Evolutionary conservation across 1,284 basidiomycete genomes (phyloP).

Genomic region (Sphaerobolus stellatus): DNA sequence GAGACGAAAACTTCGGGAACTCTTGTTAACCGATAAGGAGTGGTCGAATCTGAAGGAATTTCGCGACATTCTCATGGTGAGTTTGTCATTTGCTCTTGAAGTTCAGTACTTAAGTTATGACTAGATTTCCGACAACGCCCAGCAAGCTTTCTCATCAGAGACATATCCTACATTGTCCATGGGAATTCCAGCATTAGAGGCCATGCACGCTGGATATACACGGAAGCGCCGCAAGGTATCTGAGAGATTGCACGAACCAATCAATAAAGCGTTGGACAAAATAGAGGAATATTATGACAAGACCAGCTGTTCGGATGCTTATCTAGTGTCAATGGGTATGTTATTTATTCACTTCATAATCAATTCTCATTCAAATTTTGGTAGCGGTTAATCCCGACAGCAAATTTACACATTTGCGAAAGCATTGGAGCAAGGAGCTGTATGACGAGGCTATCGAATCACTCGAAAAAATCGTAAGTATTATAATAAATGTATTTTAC

Average conservation of each 20-base stretch:
- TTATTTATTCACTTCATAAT: too few species aligned
- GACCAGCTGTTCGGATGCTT: too few species aligned
- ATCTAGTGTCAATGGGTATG: too few species aligned
- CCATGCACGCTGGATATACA: conserved; percentile 32
- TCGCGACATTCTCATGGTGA: conserved; percentile 31
- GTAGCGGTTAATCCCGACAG: too few species aligned
- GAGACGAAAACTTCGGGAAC: conserved; percentile 25
- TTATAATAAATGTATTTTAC: too few species aligned
- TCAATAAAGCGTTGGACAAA: conserved; percentile 25
- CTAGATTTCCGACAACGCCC: conserved; percentile 36
- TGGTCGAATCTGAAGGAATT: conserved; percentile 32
- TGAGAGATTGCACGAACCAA: background rate
- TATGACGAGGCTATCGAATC: too few species aligned
- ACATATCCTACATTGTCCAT: conserved; percentile 28
- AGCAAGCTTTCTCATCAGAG: conserved; percentile 43
- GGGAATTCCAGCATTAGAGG: conserved; percentile 36
- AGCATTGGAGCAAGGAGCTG: too few species aligned
- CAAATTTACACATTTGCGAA: too few species aligned
- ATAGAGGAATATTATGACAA: conserved; percentile 28
- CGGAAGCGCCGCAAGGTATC: background rate
- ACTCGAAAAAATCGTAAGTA: too few species aligned
- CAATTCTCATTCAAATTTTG: too few species aligned
- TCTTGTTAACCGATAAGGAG: conserved; percentile 30
- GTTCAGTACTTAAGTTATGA: background rate
- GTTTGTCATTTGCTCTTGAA: conserved; percentile 12